Percentiles rank a stretch among this genome's conserved stretches.
Conservation (phyloP, 2,329 filamentous ascomycete genomes). For the Dothidotthia symphoricarpi region DNA sequence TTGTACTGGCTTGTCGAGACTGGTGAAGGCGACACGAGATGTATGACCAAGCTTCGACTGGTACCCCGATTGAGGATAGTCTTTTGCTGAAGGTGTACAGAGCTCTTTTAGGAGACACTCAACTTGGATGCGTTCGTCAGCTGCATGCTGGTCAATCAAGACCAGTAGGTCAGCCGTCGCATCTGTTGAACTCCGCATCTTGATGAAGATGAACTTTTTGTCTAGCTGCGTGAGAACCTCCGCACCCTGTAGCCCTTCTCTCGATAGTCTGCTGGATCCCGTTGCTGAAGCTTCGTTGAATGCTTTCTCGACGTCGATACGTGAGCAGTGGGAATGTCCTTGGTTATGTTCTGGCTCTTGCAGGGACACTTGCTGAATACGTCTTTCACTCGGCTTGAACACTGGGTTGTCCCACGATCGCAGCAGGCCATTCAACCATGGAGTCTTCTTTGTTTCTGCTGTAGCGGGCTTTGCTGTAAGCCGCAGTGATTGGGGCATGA, state of each 20-base stretch:
- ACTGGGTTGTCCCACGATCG: conserved; percentile 72
- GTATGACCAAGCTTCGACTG: conserved; percentile 34
- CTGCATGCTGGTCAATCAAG: conserved; percentile 90
- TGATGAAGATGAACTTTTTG: conserved; percentile 79
- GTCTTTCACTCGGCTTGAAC: conserved; percentile 56
- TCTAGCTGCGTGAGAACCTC: conserved; percentile 80
- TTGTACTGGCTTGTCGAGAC: conserved; percentile 53
- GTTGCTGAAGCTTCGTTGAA: conserved; percentile 28
- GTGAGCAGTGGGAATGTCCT: conserved; percentile 10
- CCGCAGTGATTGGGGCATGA: conserved; percentile 33
- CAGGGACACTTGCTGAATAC: conserved; percentile 42
- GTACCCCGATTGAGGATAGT: conserved; percentile 11
- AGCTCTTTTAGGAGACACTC: conserved; percentile 67
- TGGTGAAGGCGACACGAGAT: conserved; percentile 30
- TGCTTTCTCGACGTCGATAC: conserved; percentile 12
- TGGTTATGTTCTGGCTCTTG: conserved; percentile 13
- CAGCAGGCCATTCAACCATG: conserved; percentile 63
- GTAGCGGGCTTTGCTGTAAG: conserved; percentile 21
- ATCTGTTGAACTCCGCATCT: conserved; percentile 43
- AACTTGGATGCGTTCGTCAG: conserved; percentile 81
- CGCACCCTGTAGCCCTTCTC: conserved; percentile 52
- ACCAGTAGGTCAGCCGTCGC: conserved; percentile 54
- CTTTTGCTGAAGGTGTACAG: conserved; percentile 38
- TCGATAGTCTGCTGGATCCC: conserved; percentile 54
- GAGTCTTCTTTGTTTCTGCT: conserved; percentile 10